Percentiles rank a stretch among this genome's conserved stretches.
These are phyloP conservation scores for Choricystis sp. DNA, from an alignment of 139 green algal genomes.

Conservation along the genomic window DNA sequence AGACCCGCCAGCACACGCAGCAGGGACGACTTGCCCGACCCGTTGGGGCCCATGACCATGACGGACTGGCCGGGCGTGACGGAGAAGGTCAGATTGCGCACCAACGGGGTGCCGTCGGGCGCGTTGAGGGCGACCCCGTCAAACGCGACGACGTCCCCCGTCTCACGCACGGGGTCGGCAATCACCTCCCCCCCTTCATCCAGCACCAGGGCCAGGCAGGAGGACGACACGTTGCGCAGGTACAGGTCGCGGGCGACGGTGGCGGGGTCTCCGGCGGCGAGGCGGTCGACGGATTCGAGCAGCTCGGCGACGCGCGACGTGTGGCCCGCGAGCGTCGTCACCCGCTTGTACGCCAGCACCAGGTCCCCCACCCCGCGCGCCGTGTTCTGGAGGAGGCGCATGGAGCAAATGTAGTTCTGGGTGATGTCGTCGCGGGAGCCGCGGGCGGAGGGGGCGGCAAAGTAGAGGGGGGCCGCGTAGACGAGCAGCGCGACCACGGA, in stretches of 20 bases:
- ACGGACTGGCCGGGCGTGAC: slow-evolving; percentile 40
- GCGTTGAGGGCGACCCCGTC: slow-evolving; percentile 64
- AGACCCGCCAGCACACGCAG: slow-evolving; percentile 65
- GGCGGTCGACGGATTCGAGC: slow-evolving; percentile 51
- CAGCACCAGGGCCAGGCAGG: slow-evolving; percentile 12
- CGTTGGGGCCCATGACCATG: slow-evolving; percentile 84
- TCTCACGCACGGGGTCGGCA: slow-evolving; percentile 14
- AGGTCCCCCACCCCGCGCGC: slow-evolving; percentile 77
- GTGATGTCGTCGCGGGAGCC: slow-evolving; percentile 7
- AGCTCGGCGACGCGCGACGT: slow-evolving; percentile 80
- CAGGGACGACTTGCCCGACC: slow-evolving; percentile 60
- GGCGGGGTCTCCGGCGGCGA: slow-evolving; percentile 38
- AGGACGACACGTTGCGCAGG: slow-evolving; percentile 46
- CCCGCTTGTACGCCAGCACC: slow-evolving; percentile 90
- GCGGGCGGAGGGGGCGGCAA: slow-evolving; percentile 15
- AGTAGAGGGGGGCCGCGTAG: slow-evolving; percentile 68
- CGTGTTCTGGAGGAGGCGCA: slow-evolving; percentile 79
- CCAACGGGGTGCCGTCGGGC: slow-evolving; percentile 64
- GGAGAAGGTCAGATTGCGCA: slow-evolving; percentile 67
- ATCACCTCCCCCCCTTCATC: slow-evolving; percentile 6
- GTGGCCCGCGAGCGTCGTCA: slow-evolving; percentile 71
- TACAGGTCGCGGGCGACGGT: slow-evolving; percentile 44
- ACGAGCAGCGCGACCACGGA: slow-evolving; percentile 60
- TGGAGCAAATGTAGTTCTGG: slow-evolving; percentile 62
- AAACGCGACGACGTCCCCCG: slow-evolving; percentile 25